phyloP scores from a whole-genome alignment of 169 alveolate species.

The Plasmodium chabaudi region DNA sequence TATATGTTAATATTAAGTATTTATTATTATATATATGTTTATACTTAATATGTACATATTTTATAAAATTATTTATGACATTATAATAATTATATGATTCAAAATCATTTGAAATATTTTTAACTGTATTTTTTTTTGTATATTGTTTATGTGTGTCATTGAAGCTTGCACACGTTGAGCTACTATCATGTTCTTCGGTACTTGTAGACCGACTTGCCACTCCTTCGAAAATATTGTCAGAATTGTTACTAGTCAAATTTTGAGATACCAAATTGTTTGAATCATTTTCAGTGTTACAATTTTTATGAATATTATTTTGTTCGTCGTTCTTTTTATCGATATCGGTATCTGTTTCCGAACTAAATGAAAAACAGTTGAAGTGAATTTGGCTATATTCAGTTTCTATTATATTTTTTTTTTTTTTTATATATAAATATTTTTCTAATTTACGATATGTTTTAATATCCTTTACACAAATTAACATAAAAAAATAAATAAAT shows the following conservation, averaged over 20 bases:
- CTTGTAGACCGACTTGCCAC: neutral
- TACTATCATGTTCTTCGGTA: neutral
- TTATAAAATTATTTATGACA: constrained; percentile 31
- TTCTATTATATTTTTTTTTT: neutral
- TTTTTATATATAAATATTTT: constrained; percentile 60
- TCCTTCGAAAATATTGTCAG: neutral
- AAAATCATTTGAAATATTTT: neutral
- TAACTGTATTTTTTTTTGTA: neutral
- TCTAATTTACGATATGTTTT: constrained; percentile 45
- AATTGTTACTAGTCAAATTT: neutral
- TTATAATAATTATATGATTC: constrained; percentile 22
- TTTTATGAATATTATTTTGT: neutral
- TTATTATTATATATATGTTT: constrained; percentile 64
- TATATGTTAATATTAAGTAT: constrained; percentile 33
- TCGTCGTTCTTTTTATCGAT: neutral
- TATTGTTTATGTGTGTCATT: neutral
- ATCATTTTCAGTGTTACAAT: neutral
- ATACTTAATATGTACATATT: constrained; percentile 61
- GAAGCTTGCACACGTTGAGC: neutral
- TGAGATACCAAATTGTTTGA: neutral
- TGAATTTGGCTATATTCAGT: constrained; percentile 39
- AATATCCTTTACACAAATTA: constrained; percentile 52
- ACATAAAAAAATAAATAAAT: constrained; percentile 47
- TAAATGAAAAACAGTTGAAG: constrained; percentile 40
- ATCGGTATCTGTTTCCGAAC: constrained; percentile 8